These are phyloP conservation scores for Phylloporus sp. DNA, from an alignment of 768 basidiomycete genomes.

Conservation along the genomic window DNA sequence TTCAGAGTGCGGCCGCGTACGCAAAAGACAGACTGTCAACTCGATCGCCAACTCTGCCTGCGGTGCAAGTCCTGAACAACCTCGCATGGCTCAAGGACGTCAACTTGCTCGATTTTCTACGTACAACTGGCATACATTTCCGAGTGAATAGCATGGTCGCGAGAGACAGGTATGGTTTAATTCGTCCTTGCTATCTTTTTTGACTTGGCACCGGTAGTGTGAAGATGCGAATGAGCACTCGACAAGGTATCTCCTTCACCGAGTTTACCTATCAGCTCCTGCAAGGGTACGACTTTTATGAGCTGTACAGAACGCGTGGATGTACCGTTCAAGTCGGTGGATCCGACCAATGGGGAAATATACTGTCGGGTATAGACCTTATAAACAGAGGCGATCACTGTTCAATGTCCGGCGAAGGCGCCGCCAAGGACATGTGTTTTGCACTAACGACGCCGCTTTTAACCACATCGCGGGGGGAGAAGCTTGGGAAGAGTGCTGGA, in stretches of 20 bases:
- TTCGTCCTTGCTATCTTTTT: neutral
- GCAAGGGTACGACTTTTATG: conserved; percentile 93
- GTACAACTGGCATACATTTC: conserved; percentile 70
- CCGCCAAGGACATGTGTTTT: conserved; percentile 43
- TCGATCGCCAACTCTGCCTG: conserved; percentile 5
- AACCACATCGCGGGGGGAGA: conserved; percentile 83
- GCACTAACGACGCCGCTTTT: conserved; percentile 93
- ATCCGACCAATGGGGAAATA: conserved; percentile 99
- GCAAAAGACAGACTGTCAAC: conserved; percentile 36
- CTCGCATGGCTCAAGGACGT: conserved; percentile 75
- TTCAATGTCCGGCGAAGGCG: neutral
- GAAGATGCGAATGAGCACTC: conserved; percentile 68
- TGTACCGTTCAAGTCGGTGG: conserved; percentile 93
- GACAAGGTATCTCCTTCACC: conserved; percentile 93
- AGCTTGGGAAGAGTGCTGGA: conserved; percentile 96
- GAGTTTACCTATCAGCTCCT: conserved; percentile 97
- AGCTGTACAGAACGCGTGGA: conserved; percentile 55
- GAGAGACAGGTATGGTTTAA: conserved; percentile 68
- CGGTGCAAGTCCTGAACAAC: conserved; percentile 54
- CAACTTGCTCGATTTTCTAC: conserved; percentile 78
- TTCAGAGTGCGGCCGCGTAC: conserved; percentile 60
- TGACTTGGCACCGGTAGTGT: conserved; percentile 49
- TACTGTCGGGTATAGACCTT: conserved; percentile 87
- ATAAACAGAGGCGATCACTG: conserved; percentile 50
- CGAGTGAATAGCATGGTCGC: conserved; percentile 87